Percentiles rank a stretch among this genome's conserved stretches.
phyloP scores from a whole-genome alignment of 768 basidiomycete genomes.

The Astraeus odoratus region DNA sequence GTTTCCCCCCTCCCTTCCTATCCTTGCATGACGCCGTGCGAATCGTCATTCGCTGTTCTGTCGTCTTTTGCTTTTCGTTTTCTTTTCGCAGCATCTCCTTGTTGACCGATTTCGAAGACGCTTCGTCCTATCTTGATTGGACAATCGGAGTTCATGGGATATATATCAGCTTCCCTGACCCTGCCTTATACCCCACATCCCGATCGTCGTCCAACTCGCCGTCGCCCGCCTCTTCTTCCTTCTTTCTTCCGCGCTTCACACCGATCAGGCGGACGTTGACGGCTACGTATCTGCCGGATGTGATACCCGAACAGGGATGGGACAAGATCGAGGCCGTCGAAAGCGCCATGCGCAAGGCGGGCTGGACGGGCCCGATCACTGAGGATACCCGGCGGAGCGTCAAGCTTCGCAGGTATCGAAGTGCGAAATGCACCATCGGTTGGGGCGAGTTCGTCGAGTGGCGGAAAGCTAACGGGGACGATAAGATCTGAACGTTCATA shows the following conservation, averaged over 20 bases:
- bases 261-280: slow-evolving; percentile 60
- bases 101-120: slow-evolving; percentile 89
- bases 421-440: slow-evolving; percentile 53
- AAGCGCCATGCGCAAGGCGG: slow-evolving; percentile 90
- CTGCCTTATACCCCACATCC: slow-evolving; percentile 45
- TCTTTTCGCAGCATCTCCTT: slow-evolving; percentile 65
- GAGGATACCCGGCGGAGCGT: slow-evolving; percentile 75
- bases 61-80: background rate
- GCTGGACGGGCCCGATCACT: slow-evolving; percentile 75
- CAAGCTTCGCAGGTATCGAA: slow-evolving; percentile 78
- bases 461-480: slow-evolving; percentile 48
- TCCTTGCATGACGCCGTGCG: background rate
- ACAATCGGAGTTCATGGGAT: slow-evolving; percentile 89
- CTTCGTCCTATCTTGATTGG: slow-evolving; percentile 86
- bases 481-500: slow-evolving; percentile 20
- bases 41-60: background rate
- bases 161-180: slow-evolving; percentile 80
- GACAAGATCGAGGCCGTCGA: slow-evolving; percentile 83
- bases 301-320: slow-evolving; percentile 93
- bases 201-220: slow-evolving; percentile 55
- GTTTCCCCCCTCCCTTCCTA: background rate
- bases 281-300: slow-evolving; percentile 91
- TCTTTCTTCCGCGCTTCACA: slow-evolving; percentile 47
- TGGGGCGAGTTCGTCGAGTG: slow-evolving; percentile 79
- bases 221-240: slow-evolving; percentile 64